A percentile compares a stretch with the other conserved stretches of the same genome.
phyloP scores from a whole-genome alignment of 805 yeast genomes.

The Ogataea paradorogensis region DNA sequence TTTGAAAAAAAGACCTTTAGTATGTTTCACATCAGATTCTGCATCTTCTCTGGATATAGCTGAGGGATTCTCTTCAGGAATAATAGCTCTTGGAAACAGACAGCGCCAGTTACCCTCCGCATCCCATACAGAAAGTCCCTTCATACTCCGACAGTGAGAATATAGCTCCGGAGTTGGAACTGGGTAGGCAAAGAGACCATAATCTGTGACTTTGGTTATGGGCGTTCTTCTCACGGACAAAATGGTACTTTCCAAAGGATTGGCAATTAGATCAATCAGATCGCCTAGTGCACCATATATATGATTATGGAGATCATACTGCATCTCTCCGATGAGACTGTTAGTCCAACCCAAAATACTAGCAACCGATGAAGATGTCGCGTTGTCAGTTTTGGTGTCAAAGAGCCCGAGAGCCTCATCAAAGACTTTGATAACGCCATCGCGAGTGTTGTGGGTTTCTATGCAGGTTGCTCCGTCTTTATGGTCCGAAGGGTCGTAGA shows the following conservation, averaged over 20 bases:
- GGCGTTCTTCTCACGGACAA: conserved; percentile 3
- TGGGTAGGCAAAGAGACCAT: conserved; percentile 28
- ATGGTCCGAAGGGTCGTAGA: conserved; percentile 18
- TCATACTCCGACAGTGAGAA: conserved; percentile 55
- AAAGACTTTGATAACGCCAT: neutral
- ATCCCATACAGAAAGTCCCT: conserved; percentile 84
- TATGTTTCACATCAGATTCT: conserved; percentile 36
- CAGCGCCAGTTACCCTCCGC: conserved; percentile 85
- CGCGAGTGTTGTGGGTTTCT: neutral
- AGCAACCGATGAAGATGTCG: conserved; percentile 19
- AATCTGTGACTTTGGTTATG: conserved; percentile 7
- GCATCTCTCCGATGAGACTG: neutral
- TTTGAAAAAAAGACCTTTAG: conserved; percentile 60
- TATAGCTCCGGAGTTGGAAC: conserved; percentile 45
- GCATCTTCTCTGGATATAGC: conserved; percentile 59
- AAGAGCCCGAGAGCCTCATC: conserved; percentile 14
- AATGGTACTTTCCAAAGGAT: neutral
- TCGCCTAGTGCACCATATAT: neutral
- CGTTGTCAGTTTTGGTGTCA: conserved; percentile 17
- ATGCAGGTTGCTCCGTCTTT: conserved; percentile 8
- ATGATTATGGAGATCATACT: neutral
- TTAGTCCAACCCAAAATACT: conserved; percentile 15
- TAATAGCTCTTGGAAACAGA: conserved; percentile 60
- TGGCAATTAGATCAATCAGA: conserved; percentile 3
- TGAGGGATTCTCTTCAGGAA: conserved; percentile 31